Base-by-base conservation (phyloP, 2,329 filamentous ascomycete genomes). In the Neofusicoccum sp. region DNA sequence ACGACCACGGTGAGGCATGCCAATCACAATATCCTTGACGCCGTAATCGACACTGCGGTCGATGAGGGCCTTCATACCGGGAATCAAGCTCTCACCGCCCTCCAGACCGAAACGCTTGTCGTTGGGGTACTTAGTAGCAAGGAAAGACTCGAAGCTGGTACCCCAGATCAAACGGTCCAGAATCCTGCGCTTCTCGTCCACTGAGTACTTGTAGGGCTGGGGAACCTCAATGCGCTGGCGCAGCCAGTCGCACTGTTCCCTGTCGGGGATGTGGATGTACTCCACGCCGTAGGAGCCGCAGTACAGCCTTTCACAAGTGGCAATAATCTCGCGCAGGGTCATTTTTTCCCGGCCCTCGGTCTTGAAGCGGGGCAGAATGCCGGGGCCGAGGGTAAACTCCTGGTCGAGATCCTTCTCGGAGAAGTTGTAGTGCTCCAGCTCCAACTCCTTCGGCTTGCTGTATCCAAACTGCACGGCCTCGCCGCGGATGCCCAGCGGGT, bases 91-190 rank as follows among this genome's bases (percentile, higher is more conserved):
- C 79, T 99, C 95, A 73, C 93, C 96, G 74, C 95, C 95, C 80
- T 99, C 95, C 30, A 99, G 86, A 80, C 95, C 95, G 78, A 99
- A 99, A 73, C 95, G 91, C 85, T 99, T 99, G 81, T 99, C 95
- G 79, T 99, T 99, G 76, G 95, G 95, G 79, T 97, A 98, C 79
- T 99, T 99, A 62, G 92, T 97, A 61, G 95, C 88, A 67, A 96
- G 82, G 84, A 99, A 99, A 63, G 87, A 81, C 81, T 99, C 95
- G 76, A 99, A 99, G 79, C 91, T 97, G 65, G 93, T 96, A 75
- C 91, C 93, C 95, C 95, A 99, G 77, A 99, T 99, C 66, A 99
- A 83, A 73, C 95, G 91, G 79, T 99, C 95, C 67, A 99, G 85
- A 68, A 99, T 96, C 67, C 95, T 88, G 73, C 95, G 90, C 86